Percentiles rank a stretch among this genome's conserved stretches.
Evolutionary conservation across 768 basidiomycete genomes (phyloP).

Genomic region (Suillus ampliporus): DNA sequence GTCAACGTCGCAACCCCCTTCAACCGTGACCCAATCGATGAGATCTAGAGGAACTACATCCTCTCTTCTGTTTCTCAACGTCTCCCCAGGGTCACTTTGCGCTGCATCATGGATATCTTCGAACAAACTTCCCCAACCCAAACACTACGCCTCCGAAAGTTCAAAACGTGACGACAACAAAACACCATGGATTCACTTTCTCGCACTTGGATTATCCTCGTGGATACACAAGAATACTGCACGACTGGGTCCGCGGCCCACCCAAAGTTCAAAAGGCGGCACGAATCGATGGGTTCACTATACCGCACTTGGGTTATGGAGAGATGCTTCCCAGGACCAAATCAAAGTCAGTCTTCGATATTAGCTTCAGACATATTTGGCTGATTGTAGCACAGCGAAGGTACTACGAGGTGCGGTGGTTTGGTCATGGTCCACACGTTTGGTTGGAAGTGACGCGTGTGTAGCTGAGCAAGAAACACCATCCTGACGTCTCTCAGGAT

Average conservation of each 20-base stretch:
- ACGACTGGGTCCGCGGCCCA: not conserved
- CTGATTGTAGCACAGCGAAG: not conserved
- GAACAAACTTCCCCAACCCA: not conserved
- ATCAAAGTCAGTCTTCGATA: not conserved
- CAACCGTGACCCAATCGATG: not conserved
- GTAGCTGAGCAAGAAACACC: constrained; percentile 3
- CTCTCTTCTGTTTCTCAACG: not conserved
- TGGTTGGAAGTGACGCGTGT: not conserved
- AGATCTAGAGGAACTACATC: not conserved
- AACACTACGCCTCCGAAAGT: not conserved
- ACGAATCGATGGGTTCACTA: not conserved
- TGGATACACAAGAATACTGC: not conserved
- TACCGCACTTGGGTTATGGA: constrained; percentile 8
- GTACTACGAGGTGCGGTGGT: constrained; percentile 8
- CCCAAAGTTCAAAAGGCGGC: not conserved
- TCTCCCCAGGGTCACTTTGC: not conserved
- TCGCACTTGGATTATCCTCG: not conserved
- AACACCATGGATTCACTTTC: not conserved
- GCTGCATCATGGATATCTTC: too few species aligned
- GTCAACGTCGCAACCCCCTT: too few species aligned
- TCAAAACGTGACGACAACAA: not conserved
- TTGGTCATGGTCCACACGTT: not conserved
- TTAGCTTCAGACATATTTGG: too few species aligned
- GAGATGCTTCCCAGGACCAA: constrained; percentile 9
- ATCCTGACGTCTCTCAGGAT: constrained; percentile 7